Evolutionary conservation across 257 asterid species (phyloP), one percentile per base, ranked within the genome.

Genomic region (Plantago ovata): DNA sequence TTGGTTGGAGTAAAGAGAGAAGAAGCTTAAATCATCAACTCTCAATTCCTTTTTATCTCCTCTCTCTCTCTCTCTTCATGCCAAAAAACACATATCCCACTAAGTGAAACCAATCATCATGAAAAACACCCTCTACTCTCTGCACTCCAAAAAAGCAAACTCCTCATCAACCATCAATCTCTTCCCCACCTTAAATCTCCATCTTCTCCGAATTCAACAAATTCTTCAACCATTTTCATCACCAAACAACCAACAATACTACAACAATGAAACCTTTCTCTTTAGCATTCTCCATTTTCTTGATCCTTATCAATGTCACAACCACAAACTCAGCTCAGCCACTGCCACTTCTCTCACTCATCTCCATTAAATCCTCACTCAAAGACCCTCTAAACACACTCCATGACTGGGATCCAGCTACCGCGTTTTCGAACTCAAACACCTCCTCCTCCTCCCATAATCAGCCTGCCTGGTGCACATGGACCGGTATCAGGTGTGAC

Each of bases 401-500:
- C 68, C 75, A 13, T 6, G 90, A 80, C 43, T 92, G 98, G 98
- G 82, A 84, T 21, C 76, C 84, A 3, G 13, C 79, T 0, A 48
- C 68, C 3, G 58, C 71, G 0, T 77, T 69, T 33, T 58, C 89
- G 42, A 56, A 63, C n/a, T 7, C 42, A 40, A 40, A 40, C 50
- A 76, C 79, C 2, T 69, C 66, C n/a, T n/a, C n/a, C n/a, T n/a
- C n/a, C n/a, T n/a, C n/a, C n/a, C n/a, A n/a, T 13, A 56, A 58
- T 13, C 71, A 28, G 18, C 86, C 93, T 10, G 67, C 42, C 6
- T 88, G 95, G 95, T 93, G 98, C 22, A 60, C 83, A 0, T 93
- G 97, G 97, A 61, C 92, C 13, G 95, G 95, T 36, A 59, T 93
- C 61, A 58, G 28, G 53, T 93, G 98, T 76, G 84, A 79, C 66